Base-by-base conservation (phyloP, 331 rosid species). In the Telfairia occidentalis region DNA sequence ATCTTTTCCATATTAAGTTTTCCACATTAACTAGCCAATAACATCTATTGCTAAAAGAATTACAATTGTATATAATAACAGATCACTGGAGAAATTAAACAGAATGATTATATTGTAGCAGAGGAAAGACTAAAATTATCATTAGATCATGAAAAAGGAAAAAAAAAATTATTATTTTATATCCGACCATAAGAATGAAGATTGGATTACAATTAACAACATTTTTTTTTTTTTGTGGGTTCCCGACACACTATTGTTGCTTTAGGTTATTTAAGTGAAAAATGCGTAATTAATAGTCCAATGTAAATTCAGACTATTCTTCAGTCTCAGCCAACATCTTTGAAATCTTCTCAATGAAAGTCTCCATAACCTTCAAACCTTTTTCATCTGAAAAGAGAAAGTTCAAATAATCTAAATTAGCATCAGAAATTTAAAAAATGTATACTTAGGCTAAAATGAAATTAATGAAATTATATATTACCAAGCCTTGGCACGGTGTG, bases 401-500 rank as follows among this genome's bases (percentile, higher is more conserved):
- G 19, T 9, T 77, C 1, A 54, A 11, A 46, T 30, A 19, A n/a
- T 12, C 7, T 7, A 32, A 65, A 66, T 15, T 38, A 23, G 65
- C 49, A 19, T 38, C 1, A 3, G 9, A 74, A 19, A 57, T 52
- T 32, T 11, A 61, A 15, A 7, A 16, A 2, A 24, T 70, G 38
- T 23, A 6, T 34, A 28, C 43, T 29, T 30, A 78, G 76, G 35
- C 34, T 35, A 30, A 65, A 65, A 40, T 75, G 50, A 52, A 42
- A 45, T 28, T 4, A 48, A 18, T 34, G 45, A 29, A 54, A 42
- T 42, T 3, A 4, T 21, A 24, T 9, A 60, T 76, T 45, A 90
- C 92, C 92, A 24, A 92, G 81, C 81, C 96, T 86, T 32, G 98
- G 96, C 34, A 90, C 63, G 1, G 92, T 90, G 76, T 92, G 98